These are phyloP conservation scores for Pistacia integerrima DNA, from an alignment of 345 rosid species.

Conservation along the genomic window DNA sequence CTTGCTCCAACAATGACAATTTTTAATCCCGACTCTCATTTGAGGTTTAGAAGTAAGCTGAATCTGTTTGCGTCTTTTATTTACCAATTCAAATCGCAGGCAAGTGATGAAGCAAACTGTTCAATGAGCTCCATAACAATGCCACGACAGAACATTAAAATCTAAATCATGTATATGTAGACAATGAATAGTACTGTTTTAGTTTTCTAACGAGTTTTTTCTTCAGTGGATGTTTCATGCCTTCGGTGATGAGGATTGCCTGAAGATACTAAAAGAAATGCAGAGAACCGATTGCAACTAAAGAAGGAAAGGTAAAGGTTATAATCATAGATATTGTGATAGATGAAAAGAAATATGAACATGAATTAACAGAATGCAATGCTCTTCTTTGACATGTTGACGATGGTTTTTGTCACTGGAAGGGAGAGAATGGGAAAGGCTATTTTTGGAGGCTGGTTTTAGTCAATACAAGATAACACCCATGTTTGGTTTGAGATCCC, in stretches of 20 bases:
- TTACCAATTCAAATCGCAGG: no score
- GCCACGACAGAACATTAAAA: neutral
- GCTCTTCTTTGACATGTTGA: slow-evolving; percentile 44
- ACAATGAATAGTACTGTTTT: neutral
- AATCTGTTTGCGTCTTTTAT: no score
- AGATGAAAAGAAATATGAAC: slow-evolving; percentile 17
- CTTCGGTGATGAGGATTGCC: slow-evolving; percentile 50
- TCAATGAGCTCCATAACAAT: no score
- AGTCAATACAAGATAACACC: slow-evolving; percentile 36
- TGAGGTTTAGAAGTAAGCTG: no score
- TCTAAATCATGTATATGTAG: no score
- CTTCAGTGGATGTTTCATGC: slow-evolving; percentile 43
- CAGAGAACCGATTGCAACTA: slow-evolving; percentile 31
- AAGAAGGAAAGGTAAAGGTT: slow-evolving; percentile 28
- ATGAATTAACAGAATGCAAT: slow-evolving; percentile 28
- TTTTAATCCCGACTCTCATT: no score
- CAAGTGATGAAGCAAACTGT: no score
- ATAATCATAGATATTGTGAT: slow-evolving; percentile 28
- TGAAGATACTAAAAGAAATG: slow-evolving; percentile 46
- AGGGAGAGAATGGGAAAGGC: neutral
- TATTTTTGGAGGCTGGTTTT: slow-evolving; percentile 43
- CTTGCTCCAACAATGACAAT: neutral
- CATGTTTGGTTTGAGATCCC: slow-evolving; percentile 29
- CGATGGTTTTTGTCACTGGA: slow-evolving; percentile 40
- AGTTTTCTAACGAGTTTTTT: neutral